Evolutionary conservation across 148 eudicot genomes (phyloP).

Genomic region (Chenopodium berlandieri): DNA sequence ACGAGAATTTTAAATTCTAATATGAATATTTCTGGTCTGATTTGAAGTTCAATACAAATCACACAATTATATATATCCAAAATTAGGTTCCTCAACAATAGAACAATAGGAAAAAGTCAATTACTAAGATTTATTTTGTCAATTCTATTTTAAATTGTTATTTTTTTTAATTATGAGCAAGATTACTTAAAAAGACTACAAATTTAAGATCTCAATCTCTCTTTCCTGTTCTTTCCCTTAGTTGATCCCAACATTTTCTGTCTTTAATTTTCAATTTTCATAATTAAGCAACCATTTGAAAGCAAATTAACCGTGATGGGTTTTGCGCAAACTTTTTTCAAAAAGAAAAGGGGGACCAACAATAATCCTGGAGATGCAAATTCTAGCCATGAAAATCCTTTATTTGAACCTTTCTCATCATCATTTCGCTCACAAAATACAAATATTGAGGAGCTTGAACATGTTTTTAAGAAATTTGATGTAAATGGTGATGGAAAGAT

Average conservation of each 20-base stretch:
- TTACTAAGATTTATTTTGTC: neutral
- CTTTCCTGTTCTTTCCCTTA: neutral
- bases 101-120: neutral
- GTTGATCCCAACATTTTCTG: neutral
- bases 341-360: constrained; percentile 2
- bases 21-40: too few species aligned
- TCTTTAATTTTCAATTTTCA: neutral
- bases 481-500: constrained; percentile 34
- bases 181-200: neutral
- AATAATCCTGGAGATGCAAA: neutral
- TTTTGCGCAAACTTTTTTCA: constrained; percentile 15
- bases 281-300: neutral
- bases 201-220: neutral
- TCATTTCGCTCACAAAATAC: constrained; percentile 17
- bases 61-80: neutral
- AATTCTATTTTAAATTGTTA: neutral
- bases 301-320: constrained; percentile 6
- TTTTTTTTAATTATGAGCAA: neutral
- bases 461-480: constrained; percentile 34
- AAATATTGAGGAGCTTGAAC: constrained; percentile 29
- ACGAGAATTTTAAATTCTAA: too few species aligned
- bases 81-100: neutral
- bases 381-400: neutral
- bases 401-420: constrained; percentile 2
- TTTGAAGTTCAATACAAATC: neutral